Base-by-base conservation (phyloP, 768 basidiomycete species). In the Trametes meyenii region DNA sequence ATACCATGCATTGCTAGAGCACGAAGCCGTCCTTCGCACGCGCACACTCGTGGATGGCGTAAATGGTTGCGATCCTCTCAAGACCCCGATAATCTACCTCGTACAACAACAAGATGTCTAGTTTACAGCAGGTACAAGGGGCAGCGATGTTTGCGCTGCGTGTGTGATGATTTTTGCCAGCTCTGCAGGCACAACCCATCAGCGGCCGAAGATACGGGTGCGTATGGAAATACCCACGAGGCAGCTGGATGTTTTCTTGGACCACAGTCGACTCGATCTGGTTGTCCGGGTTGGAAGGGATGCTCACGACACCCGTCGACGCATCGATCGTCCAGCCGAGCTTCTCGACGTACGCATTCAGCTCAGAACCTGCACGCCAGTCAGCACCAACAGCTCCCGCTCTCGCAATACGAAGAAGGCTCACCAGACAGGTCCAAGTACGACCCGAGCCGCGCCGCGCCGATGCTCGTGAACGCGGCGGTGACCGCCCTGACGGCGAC, bases 241-340 rank as follows among this genome's bases (percentile, higher is more conserved):
- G 84, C 64, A 94, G 78, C 72, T 86, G 88, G 69, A 94, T 87
- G 67, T 80, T 84, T 74, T 94, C 92, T 73, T 91, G 90, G 24
- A 93, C 88, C 50, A 94, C 82, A 0, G 90, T 89, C 0, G 92
- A 89, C 69, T 90, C 87, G 67, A 94, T 90, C 69, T 92, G 90
- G 73, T 94, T 94, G 74, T 94, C 92, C 14, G 89, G 88, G 73
- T 94, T 94, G 45, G 86, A 82, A 23, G 93, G 92, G 56, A 94
- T 78, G 16, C 74, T 77, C 53, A 93, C 79, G n/a, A 86, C 82
- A 7, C 81, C 81, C 0, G 78, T 79, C 16, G 80, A 73, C 16
- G 75, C 66, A 58, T 91, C 83, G 42, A 83, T 63, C 19, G 77
- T 73, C 92, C 92, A 94, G 21, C 85, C 89, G 50, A 90, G 80